Base-by-base conservation (phyloP, 768 basidiomycete genomes). In the Candolleomyces eurysporus region DNA sequence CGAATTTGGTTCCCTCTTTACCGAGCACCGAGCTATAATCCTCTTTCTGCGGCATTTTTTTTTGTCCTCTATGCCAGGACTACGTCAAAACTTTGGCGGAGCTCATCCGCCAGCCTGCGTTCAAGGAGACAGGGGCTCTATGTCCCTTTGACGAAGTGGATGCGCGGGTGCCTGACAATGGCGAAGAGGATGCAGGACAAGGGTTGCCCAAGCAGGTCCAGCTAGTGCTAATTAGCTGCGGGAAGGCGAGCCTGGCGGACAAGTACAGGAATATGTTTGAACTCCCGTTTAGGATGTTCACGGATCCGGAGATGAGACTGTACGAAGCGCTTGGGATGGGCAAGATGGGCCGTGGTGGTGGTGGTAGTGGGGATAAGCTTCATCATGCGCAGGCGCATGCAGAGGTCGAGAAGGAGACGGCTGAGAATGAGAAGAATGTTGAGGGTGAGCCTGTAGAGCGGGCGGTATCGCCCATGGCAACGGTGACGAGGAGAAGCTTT, bases 31-130 rank as follows among this genome's bases (percentile, higher is more conserved):
- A 60, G 89, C 88, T 0, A 81, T 94, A 63, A 86, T 94, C 57
- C 74, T 94, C 46, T 96, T 96, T 76, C 88, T 97, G 64, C 80
- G 94, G 48, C 91, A 94, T 72, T 94, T 94, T 74, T 74, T 91
- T 88, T 90, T 95, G 93, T 69, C 88, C 91, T 0, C 73, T 87
- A 13, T 93, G 91, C 72, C 92, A 94, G 68, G 94, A 96, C 71
- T 97, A 96, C 72, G 86, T 95, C 81, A 78, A 84, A 46, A 88
- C 86, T 39, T 79, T 92, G 64, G 74, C 68, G 64, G 72, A 69
- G n/a, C 66, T 66, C 77, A 74, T 77, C 69, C 56, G 78, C 71
- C 86, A 42, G 16, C 58, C 58, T 21, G 48, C 32, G 6, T 40
- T 53, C 21, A 57, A 46, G 45, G 55, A 40, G 21, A 19, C 64